Evolutionary conservation across 176 grass and related monocot species (phyloP).

Genomic region (Aechmea fasciata): DNA sequence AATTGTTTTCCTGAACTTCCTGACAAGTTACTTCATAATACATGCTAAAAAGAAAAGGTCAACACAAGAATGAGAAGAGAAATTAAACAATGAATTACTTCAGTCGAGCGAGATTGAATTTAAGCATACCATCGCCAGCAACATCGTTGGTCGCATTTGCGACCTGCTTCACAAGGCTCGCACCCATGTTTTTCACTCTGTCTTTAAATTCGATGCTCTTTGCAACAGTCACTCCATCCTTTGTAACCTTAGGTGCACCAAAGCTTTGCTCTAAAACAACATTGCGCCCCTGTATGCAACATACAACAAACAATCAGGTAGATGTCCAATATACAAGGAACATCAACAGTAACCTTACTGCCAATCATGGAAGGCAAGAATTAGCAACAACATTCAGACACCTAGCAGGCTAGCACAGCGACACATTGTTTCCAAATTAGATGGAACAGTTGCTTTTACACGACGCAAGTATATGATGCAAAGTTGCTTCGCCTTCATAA

Average conservation of each 20-base stretch:
- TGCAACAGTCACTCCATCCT: constrained; percentile 93
- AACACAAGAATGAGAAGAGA: neutral
- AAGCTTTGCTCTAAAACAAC: constrained; percentile 94
- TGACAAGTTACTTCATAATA: neutral
- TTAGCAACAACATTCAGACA: neutral
- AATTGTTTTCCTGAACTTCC: neutral
- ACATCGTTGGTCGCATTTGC: constrained; percentile 92
- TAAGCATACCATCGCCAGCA: constrained; percentile 80
- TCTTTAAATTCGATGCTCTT: constrained; percentile 98
- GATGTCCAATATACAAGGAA: neutral
- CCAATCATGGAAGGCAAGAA: neutral
- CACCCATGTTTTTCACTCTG: constrained; percentile 82
- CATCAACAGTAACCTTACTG: neutral
- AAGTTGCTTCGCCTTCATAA: too few relatives aligned
- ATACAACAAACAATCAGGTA: neutral
- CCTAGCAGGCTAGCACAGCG: too few relatives aligned
- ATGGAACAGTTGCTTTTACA: too few relatives aligned
- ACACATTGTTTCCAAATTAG: neutral
- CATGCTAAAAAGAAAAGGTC: neutral
- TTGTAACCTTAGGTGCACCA: constrained; percentile 96
- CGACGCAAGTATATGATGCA: too few relatives aligned
- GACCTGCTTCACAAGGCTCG: constrained; percentile 97
- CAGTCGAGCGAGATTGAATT: neutral
- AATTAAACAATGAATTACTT: neutral
- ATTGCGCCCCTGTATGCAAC: constrained; percentile 55